A percentile compares a stretch with the other conserved stretches of the same genome.
These are phyloP conservation scores for Globisporangium spiculum DNA, from an alignment of 352 stramenopile genomes.

Conservation along the genomic window DNA sequence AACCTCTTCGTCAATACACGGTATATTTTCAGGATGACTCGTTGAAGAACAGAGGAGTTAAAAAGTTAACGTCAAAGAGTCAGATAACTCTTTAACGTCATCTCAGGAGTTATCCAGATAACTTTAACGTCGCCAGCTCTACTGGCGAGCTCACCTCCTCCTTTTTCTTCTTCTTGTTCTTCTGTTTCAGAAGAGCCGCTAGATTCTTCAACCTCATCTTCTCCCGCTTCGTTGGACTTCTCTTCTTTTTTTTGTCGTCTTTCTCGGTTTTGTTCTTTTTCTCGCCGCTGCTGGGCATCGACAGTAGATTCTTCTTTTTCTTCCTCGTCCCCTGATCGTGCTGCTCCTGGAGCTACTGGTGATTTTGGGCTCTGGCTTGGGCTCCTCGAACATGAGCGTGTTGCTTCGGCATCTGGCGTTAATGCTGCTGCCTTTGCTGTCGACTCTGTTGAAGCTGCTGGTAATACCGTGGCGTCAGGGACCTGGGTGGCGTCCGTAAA, in stretches of 20 bases:
- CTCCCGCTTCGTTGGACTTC: neutral
- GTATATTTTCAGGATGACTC: no score
- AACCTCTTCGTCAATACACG: no score
- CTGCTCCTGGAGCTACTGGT: neutral
- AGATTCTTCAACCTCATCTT: neutral
- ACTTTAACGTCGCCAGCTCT: no score
- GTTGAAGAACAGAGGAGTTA: no score
- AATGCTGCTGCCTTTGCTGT: neutral
- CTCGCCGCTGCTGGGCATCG: neutral
- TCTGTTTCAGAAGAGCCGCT: neutral
- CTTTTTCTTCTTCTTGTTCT: neutral
- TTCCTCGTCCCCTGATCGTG: neutral
- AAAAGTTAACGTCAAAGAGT: no score
- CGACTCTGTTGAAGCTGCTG: neutral
- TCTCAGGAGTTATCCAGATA: no score
- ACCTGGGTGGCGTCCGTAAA: conserved; percentile 16
- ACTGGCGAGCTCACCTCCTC: neutral
- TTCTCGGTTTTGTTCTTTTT: neutral
- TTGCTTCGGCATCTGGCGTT: neutral
- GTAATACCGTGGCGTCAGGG: neutral
- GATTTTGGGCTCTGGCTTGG: neutral
- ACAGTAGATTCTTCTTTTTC: neutral
- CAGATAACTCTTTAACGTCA: no score
- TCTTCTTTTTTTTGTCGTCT: neutral
- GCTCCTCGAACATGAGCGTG: neutral